Base-by-base conservation (phyloP, 176 grass and related monocot genomes). In the Musa acuminata region DNA sequence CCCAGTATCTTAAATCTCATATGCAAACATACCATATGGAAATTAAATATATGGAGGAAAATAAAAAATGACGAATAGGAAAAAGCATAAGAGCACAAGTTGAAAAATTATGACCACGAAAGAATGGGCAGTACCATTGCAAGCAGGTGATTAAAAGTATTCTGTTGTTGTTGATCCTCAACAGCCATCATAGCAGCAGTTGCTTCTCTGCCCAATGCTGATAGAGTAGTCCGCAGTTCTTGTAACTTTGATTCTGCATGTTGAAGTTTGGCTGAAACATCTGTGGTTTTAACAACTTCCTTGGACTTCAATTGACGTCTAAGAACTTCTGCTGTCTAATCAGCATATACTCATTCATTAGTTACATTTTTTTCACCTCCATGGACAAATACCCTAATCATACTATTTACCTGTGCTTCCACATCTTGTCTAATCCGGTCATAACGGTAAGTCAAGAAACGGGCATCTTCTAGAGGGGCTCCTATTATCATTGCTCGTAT, bases 221-320 rank as follows among this genome's bases (percentile, higher is more conserved):
- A 84, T 70, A 94, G 73, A 8, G 82, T 87, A 69, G 84, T 89
- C 77, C 72, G 78, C 67, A 99, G 86, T 71, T 99, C 90, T 67
- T 88, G 84, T 87, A 99, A 84, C 88, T 99, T 99, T n/a, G 80
- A 89, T 83, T 99, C 95, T 84, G 95, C 95, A 87, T 91, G 82
- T 87, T 94, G 91, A 72, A 99, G 78, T 81, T 99, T 99, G 65
- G 60, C 76, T 52, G 84, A 87, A 83, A 76, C 88, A 69, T 99
- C 88, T 73, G 75, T 48, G 80, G 82, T 94, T 80, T 83, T 78
- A 66, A 78, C 87, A 51, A 75, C 75, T 81, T 99, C 90, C 78
- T 86, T 94, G 66, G 90, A 99, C 86, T 99, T 99, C 77, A 99
- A 73, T 71, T 92, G 90, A 20, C 87, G 87, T 87, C 89, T 87